Conservation (phyloP, 2,329 filamentous ascomycete genomes). For the Talaromyces amestolkiae region DNA sequence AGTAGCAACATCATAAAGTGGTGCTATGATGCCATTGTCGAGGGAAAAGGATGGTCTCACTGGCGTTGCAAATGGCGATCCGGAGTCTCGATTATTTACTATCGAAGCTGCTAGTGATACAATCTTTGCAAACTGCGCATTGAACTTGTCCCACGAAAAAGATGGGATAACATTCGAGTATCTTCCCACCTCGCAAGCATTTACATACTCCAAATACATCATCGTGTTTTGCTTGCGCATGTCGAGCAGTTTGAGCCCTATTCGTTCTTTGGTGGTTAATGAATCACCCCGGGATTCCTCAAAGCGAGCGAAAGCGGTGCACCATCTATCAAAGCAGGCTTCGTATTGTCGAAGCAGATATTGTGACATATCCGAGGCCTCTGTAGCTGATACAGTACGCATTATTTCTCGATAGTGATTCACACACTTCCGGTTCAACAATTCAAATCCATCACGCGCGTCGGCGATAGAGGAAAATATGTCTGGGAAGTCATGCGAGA, state of each 20-base stretch:
- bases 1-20: slow-evolving; percentile 29
- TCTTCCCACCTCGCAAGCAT: neutral
- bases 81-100: neutral
- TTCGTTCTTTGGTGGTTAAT: slow-evolving; percentile 6
- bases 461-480: slow-evolving; percentile 10
- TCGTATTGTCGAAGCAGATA: slow-evolving; percentile 14
- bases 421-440: slow-evolving; percentile 1
- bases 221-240: slow-evolving; percentile 1
- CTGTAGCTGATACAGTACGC: neutral
- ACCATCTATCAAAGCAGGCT: slow-evolving; percentile 8
- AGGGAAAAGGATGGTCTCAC: slow-evolving; percentile 27
- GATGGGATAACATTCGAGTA: slow-evolving; percentile 8
- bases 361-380: neutral
- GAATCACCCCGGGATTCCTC: neutral
- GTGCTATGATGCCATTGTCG: slow-evolving; percentile 30
- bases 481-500: slow-evolving; percentile 4
- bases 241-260: slow-evolving; percentile 12
- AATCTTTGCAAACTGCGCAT: slow-evolving; percentile 27
- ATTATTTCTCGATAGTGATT: slow-evolving; percentile 9
- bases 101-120: slow-evolving; percentile 28
- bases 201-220: slow-evolving; percentile 7
- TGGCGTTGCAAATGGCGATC: neutral
- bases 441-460: slow-evolving; percentile 9
- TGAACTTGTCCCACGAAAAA: slow-evolving; percentile 27
- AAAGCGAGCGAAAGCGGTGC: slow-evolving; percentile 6